These are phyloP conservation scores for Globisporangium barbulae DNA, from an alignment of 352 stramenopile species.

Conservation along the genomic window DNA sequence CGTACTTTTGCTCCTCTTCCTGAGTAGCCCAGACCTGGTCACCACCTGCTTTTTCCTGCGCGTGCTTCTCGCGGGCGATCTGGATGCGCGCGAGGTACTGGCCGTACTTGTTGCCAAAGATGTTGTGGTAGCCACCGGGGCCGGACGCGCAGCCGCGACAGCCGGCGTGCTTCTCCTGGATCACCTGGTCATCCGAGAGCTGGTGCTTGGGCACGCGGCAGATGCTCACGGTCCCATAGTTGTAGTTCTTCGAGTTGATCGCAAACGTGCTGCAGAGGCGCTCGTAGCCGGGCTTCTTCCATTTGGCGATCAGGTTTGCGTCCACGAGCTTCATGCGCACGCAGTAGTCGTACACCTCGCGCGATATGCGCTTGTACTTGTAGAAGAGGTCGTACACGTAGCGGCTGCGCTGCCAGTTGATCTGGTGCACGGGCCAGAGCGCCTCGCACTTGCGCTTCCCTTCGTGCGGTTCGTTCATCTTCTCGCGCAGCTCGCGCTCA, in stretches of 20 bases:
- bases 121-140: conserved; percentile 92
- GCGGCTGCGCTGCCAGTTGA: conserved; percentile 98
- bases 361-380: conserved; percentile 94
- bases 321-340: conserved; percentile 93
- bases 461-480: conserved; percentile 97
- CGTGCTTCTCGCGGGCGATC: conserved; percentile 85
- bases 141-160: conserved; percentile 96
- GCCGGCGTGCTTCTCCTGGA: conserved; percentile 94
- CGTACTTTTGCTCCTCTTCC: conserved; percentile 62
- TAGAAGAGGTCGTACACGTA: conserved; percentile 99
- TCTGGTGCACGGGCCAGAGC: conserved; percentile 99
- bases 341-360: conserved; percentile 98
- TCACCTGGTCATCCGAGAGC: conserved; percentile 84
- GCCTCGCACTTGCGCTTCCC: conserved; percentile 97
- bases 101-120: conserved; percentile 99
- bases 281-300: conserved; percentile 99
- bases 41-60: conserved; percentile 19
- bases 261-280: conserved; percentile 97
- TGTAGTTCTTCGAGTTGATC: conserved; percentile 99
- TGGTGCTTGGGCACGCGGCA: conserved; percentile 96
- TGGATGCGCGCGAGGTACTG: conserved; percentile 97
- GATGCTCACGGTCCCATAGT: conserved; percentile 98
- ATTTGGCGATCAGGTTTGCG: conserved; percentile 97
- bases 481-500: conserved; percentile 96
- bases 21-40: conserved; percentile 53